These are phyloP conservation scores for Marasmius tenuissimus DNA, from an alignment of 1,284 basidiomycete species.

Conservation along the genomic window DNA sequence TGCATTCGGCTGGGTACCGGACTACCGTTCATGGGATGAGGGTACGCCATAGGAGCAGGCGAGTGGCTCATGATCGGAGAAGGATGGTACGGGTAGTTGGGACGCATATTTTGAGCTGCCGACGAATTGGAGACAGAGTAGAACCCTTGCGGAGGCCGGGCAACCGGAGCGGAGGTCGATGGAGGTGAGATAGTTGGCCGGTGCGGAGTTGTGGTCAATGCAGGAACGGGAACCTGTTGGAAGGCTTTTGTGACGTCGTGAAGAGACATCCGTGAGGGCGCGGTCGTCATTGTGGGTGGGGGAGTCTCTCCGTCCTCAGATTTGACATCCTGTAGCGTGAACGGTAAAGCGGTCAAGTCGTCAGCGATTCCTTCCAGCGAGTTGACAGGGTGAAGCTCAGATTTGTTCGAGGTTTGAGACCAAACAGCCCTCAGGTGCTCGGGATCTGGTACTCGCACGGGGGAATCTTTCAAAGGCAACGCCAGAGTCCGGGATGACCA, in stretches of 20 bases:
- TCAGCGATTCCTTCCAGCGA: constrained; percentile 78
- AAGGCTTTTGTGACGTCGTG: constrained; percentile 81
- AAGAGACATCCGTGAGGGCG: constrained; percentile 72
- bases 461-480: constrained; percentile 62
- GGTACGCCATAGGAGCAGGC: constrained; percentile 65
- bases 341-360: constrained; percentile 72
- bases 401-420: constrained; percentile 74
- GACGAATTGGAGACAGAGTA: constrained; percentile 37
- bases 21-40: constrained; percentile 55
- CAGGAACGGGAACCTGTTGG: constrained; percentile 70
- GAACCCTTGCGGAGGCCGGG: constrained; percentile 37
- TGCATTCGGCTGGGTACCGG: constrained; percentile 61
- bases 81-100: constrained; percentile 55
- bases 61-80: constrained; percentile 72
- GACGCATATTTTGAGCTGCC: constrained; percentile 45
- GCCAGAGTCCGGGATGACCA: constrained; percentile 67
- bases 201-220: constrained; percentile 45
- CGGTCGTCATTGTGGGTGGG: constrained; percentile 56
- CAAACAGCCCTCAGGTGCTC: constrained; percentile 81
- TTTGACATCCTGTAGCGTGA: constrained; percentile 77
- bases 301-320: constrained; percentile 79
- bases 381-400: constrained; percentile 63
- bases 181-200: constrained; percentile 50
- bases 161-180: constrained; percentile 43
- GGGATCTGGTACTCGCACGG: constrained; percentile 66